Conservation (phyloP, 2,329 filamentous ascomycete genomes). For the Pseudocercospora vitis region DNA sequence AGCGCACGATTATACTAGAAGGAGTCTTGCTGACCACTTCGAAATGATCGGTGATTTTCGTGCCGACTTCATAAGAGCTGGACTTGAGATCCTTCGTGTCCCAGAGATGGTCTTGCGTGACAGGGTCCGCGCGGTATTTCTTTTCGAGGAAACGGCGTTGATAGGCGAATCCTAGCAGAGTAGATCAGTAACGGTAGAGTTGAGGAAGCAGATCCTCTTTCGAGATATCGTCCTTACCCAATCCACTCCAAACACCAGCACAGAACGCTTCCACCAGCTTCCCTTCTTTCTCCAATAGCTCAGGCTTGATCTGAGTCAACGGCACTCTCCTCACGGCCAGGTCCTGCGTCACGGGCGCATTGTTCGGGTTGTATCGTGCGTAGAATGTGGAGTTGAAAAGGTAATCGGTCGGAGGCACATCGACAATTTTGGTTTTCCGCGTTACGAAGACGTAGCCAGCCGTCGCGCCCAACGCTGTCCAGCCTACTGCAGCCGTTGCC, state of each 20-base stretch:
- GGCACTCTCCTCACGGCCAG: conserved; percentile 64
- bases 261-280: conserved; percentile 66
- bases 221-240: conserved; percentile 53
- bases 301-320: conserved; percentile 62
- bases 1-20: conserved; percentile 62
- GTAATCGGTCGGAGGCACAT: conserved; percentile 61
- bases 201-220: too few relatives aligned
- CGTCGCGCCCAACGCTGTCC: conserved; percentile 45
- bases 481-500: conserved; percentile 36
- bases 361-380: conserved; percentile 60
- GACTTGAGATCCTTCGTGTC: conserved; percentile 53
- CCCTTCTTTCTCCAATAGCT: conserved; percentile 61
- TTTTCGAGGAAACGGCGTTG: conserved; percentile 60
- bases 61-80: conserved; percentile 63
- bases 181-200: too few relatives aligned
- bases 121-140: conserved; percentile 56
- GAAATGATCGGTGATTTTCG: conserved; percentile 68
- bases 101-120: conserved; percentile 64
- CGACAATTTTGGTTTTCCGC: conserved; percentile 57
- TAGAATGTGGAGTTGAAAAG: conserved; percentile 61
- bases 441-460: conserved; percentile 56
- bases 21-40: conserved; percentile 67
- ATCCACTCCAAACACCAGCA: conserved; percentile 65
- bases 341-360: conserved; percentile 65
- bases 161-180: conserved; percentile 55